Evolutionary conservation across 2,329 filamentous ascomycete genomes (phyloP).

Genomic region (Aspergillus amoenus): DNA sequence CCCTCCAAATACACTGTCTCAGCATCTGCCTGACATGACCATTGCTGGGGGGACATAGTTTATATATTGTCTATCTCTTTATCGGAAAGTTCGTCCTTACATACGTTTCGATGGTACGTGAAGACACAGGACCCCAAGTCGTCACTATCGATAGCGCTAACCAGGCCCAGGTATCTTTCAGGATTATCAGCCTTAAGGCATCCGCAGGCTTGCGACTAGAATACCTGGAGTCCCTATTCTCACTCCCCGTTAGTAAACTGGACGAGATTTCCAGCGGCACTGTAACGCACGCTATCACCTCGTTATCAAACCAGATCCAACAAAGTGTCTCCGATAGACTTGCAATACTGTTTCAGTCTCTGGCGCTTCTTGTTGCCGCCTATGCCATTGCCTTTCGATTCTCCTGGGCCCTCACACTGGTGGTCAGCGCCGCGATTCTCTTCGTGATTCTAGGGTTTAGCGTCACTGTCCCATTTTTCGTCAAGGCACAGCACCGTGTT

Average conservation of each 20-base stretch:
- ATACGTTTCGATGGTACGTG: slow-evolving; percentile 20
- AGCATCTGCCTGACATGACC: too few relatives aligned
- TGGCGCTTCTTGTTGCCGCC: slow-evolving; percentile 45
- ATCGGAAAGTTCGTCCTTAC: slow-evolving; percentile 33
- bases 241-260: slow-evolving; percentile 50
- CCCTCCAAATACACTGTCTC: too few relatives aligned
- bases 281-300: slow-evolving; percentile 53
- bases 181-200: slow-evolving; percentile 48
- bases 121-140: not conserved
- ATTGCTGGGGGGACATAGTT: not conserved
- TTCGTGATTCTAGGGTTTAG: slow-evolving; percentile 31
- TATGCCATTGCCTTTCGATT: slow-evolving; percentile 54
- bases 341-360: slow-evolving; percentile 41
- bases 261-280: slow-evolving; percentile 52
- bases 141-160: not conserved
- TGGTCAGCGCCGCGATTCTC: slow-evolving; percentile 47
- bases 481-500: not conserved
- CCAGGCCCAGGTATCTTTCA: slow-evolving; percentile 39
- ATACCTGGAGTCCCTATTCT: slow-evolving; percentile 51
- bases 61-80: slow-evolving; percentile 38
- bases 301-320: slow-evolving; percentile 53
- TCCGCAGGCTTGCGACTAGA: slow-evolving; percentile 51
- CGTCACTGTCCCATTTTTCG: not conserved
- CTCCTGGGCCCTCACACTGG: slow-evolving; percentile 53
- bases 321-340: slow-evolving; percentile 56